These are phyloP conservation scores for Epichloe coenophiala DNA, from an alignment of 2,329 filamentous ascomycete genomes.

Conservation along the genomic window DNA sequence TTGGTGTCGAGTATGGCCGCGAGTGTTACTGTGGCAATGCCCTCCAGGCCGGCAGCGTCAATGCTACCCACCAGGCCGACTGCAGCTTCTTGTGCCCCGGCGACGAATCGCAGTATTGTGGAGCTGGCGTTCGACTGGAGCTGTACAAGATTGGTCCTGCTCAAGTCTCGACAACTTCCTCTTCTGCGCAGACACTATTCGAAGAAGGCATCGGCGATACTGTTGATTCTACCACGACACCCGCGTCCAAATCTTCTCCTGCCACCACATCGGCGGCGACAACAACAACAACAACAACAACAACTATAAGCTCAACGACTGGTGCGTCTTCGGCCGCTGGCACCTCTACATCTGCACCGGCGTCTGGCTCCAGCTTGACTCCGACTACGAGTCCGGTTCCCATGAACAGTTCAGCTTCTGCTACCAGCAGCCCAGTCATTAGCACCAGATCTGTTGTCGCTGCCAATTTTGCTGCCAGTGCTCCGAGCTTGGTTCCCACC, in stretches of 20 bases:
- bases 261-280: background rate
- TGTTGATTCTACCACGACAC: background rate
- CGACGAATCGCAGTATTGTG: slow-evolving; percentile 18
- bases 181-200: background rate
- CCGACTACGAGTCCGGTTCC: background rate
- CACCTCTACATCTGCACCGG: background rate
- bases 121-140: slow-evolving; percentile 17
- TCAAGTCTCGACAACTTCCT: slow-evolving; percentile 7
- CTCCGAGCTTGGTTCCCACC: background rate
- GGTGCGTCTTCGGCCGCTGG: background rate
- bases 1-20: slow-evolving; percentile 24
- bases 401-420: too few relatives aligned
- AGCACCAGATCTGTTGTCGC: too few relatives aligned
- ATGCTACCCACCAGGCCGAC: slow-evolving; percentile 16
- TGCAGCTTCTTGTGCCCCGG: slow-evolving; percentile 24
- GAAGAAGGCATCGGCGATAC: background rate
- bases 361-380: background rate
- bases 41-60: slow-evolving; percentile 15
- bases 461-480: background rate
- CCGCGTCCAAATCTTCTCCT: background rate
- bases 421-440: too few relatives aligned
- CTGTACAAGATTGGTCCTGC: slow-evolving; percentile 19
- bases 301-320: slow-evolving; percentile 1
- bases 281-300: background rate
- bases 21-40: slow-evolving; percentile 25